phyloP scores from a whole-genome alignment of 2,329 filamentous ascomycete genomes.

The Botrytis cinerea region DNA sequence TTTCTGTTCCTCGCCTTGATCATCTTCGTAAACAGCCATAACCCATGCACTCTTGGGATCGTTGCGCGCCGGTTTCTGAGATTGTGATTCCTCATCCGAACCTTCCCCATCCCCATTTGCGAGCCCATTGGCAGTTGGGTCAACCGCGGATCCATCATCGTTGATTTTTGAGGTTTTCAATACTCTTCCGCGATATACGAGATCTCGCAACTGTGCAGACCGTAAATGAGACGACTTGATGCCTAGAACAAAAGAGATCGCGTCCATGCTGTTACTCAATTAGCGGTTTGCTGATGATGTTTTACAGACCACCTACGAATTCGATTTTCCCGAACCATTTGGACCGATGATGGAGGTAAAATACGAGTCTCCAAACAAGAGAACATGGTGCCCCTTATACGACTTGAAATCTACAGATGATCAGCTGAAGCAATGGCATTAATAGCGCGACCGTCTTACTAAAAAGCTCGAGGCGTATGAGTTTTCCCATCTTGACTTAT shows the following conservation, averaged over 20 bases:
- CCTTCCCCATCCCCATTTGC: conserved; percentile 62
- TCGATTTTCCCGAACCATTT: conserved; percentile 99
- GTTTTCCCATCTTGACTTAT: conserved; percentile 78
- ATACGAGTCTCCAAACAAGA: conserved; percentile 96
- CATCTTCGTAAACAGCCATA: conserved; percentile 98
- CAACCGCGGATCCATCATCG: conserved; percentile 71
- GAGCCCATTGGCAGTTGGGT: conserved; percentile 58
- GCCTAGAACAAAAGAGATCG: conserved; percentile 96
- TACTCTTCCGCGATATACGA: conserved; percentile 94
- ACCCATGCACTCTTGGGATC: conserved; percentile 98
- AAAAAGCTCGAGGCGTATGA: conserved; percentile 90
- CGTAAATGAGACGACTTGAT: conserved; percentile 98
- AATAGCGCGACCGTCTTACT: conserved; percentile 57
- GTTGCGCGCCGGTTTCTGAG: conserved; percentile 66
- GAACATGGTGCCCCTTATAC: conserved; percentile 93
- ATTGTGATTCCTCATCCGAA: conserved; percentile 57
- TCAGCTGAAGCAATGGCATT: conserved; percentile 28
- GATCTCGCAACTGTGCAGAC: conserved; percentile 88
- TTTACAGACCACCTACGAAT: conserved; percentile 70
- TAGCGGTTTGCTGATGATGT: conserved; percentile 30
- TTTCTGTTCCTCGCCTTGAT: conserved; percentile 88
- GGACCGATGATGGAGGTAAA: conserved; percentile 99
- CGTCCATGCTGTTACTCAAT: conserved; percentile 77
- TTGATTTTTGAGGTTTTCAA: conserved; percentile 91
- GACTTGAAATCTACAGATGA: conserved; percentile 85